phyloP scores from a whole-genome alignment of 2,329 filamentous ascomycete species.

The Sarocladium brachiariae region DNA sequence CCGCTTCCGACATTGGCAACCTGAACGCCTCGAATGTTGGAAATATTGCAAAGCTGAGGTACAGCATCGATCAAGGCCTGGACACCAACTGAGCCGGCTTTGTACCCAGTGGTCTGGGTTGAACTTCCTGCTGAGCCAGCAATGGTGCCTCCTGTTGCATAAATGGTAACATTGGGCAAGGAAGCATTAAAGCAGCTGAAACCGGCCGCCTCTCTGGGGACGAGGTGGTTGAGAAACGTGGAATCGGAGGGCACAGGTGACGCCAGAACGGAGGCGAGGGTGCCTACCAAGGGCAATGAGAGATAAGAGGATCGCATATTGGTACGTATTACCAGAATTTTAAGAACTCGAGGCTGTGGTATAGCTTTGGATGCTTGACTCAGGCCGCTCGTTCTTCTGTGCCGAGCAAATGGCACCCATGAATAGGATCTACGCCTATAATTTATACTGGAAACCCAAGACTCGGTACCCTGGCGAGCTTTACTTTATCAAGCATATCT shows the following conservation, averaged over 20 bases:
- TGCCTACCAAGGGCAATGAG: neutral
- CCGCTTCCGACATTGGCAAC: slow-evolving; percentile 41
- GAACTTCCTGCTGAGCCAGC: slow-evolving; percentile 43
- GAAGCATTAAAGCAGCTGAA: slow-evolving; percentile 29
- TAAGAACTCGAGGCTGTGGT: neutral
- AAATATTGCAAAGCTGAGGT: slow-evolving; percentile 46
- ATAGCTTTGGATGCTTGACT: neutral
- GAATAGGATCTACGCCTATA: too few species aligned
- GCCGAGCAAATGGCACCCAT: too few species aligned
- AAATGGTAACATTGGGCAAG: slow-evolving; percentile 50
- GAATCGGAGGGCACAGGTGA: neutral
- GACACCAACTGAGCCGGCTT: slow-evolving; percentile 38
- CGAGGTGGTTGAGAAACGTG: neutral
- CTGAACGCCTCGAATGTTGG: slow-evolving; percentile 48
- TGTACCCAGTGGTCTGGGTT: slow-evolving; percentile 38
- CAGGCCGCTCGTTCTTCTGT: too few species aligned
- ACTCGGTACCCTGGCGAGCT: neutral
- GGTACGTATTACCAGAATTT: too few species aligned
- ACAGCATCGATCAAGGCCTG: slow-evolving; percentile 46
- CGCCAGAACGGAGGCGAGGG: neutral
- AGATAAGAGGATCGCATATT: neutral
- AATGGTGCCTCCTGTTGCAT: slow-evolving; percentile 54
- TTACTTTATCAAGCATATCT: slow-evolving; percentile 1
- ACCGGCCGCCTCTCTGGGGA: neutral
- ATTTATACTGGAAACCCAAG: neutral